Percentiles rank a stretch among this genome's conserved stretches.
Conservation (phyloP, 768 basidiomycete genomes). For the Suillus discolor region DNA sequence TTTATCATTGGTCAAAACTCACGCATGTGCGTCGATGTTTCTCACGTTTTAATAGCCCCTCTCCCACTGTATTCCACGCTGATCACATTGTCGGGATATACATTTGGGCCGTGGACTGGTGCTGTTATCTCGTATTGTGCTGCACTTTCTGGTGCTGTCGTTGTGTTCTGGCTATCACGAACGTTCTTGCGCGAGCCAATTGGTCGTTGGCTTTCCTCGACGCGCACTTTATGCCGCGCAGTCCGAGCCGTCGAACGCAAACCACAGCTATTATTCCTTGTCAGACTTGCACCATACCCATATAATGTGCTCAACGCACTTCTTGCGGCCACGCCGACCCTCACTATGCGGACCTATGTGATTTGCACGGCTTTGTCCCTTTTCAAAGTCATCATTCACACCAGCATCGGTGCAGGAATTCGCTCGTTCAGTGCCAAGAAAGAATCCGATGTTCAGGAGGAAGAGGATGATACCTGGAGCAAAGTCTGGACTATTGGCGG, state of each 20-base stretch:
- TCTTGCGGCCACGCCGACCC: conserved; percentile 82
- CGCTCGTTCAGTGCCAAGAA: conserved; percentile 70
- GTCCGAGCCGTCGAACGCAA: conserved; percentile 87
- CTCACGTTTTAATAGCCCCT: conserved; percentile 57
- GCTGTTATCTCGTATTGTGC: conserved; percentile 87
- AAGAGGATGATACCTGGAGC: conserved; percentile 50
- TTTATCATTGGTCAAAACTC: conserved; percentile 13
- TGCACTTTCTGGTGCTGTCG: conserved; percentile 80
- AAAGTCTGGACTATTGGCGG: conserved; percentile 68
- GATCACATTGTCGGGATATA: conserved; percentile 91
- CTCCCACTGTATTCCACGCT: conserved; percentile 92
- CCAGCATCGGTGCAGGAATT: conserved; percentile 83
- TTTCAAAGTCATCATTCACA: conserved; percentile 91
- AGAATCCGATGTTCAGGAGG: conserved; percentile 44
- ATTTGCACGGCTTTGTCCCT: conserved; percentile 81
- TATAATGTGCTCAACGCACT: conserved; percentile 97
- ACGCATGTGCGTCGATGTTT: conserved; percentile 13
- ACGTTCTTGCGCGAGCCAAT: conserved; percentile 72
- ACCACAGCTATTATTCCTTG: conserved; percentile 86
- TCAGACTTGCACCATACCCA: conserved; percentile 89
- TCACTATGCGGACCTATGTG: conserved; percentile 78
- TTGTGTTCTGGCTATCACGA: conserved; percentile 82
- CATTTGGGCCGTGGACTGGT: conserved; percentile 82
- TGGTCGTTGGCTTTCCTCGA: conserved; percentile 69
- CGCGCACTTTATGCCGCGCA: conserved; percentile 74